A percentile compares a stretch with the other conserved stretches of the same genome.
Conservation (phyloP, 345 rosid genomes). For the Aquilaria yunnanensis region DNA sequence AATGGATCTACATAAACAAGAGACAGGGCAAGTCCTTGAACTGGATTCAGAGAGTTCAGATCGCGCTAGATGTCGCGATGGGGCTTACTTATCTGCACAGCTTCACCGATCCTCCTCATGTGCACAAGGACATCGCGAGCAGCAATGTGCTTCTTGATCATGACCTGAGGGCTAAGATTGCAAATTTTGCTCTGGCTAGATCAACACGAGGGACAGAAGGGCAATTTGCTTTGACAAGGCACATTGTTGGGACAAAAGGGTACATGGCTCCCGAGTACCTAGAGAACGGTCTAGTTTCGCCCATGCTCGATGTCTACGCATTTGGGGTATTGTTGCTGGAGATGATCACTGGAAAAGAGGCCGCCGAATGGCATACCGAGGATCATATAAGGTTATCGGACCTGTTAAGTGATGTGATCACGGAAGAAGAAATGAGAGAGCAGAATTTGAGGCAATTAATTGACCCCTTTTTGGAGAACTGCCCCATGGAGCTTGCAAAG, state of each 20-base stretch:
- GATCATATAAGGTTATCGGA: constrained; percentile 26
- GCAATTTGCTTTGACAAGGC: constrained; percentile 60
- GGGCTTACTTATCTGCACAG: constrained; percentile 80
- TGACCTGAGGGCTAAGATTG: constrained; percentile 51
- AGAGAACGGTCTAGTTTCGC: constrained; percentile 64
- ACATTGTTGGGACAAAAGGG: constrained; percentile 78
- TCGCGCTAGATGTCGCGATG: constrained; percentile 61
- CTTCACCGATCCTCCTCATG: constrained; percentile 47
- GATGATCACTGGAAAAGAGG: constrained; percentile 62
- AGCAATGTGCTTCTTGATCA: constrained; percentile 45
- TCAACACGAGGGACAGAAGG: constrained; percentile 38
- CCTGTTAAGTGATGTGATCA: constrained; percentile 15
- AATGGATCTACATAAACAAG: constrained; percentile 42
- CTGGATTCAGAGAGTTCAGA: constrained; percentile 55
- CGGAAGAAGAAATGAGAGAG: constrained; percentile 13
- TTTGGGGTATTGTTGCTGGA: constrained; percentile 71
- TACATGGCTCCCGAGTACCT: constrained; percentile 86
- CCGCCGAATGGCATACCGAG: constrained; percentile 25
- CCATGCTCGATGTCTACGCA: constrained; percentile 79
- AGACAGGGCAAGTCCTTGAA: constrained; percentile 27
- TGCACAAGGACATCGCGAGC: constrained; percentile 46
- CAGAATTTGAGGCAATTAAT: constrained; percentile 23
- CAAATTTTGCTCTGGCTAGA: constrained; percentile 45
- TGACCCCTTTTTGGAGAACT: constrained; percentile 39
- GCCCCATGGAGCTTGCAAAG: constrained; percentile 35